Evolutionary conservation across 1,284 basidiomycete species (phyloP).

Genomic region (Sporisorium exsertum): DNA sequence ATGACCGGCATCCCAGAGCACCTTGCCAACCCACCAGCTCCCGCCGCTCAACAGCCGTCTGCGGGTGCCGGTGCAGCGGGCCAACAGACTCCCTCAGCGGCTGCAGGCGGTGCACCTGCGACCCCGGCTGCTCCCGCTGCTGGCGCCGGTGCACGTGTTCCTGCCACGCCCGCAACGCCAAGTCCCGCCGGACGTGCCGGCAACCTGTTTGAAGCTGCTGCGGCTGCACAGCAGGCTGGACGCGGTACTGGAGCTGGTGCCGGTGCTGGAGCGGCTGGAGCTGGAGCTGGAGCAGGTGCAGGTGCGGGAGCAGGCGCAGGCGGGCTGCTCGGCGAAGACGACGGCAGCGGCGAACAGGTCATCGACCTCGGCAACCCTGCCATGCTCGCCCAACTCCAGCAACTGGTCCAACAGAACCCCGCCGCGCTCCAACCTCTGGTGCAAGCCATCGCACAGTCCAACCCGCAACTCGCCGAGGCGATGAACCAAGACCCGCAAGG

Average conservation of each 20-base stretch:
- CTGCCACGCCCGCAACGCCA: slow-evolving; percentile 51
- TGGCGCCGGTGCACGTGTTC: slow-evolving; percentile 66
- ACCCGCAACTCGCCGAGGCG: slow-evolving; percentile 66
- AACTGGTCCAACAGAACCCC: slow-evolving; percentile 66
- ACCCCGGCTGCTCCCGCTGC: slow-evolving; percentile 72
- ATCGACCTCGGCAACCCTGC: slow-evolving; percentile 67
- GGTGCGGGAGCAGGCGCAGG: slow-evolving; percentile 42
- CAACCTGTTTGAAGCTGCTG: slow-evolving; percentile 70
- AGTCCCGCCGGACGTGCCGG: slow-evolving; percentile 57
- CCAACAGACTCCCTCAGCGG: slow-evolving; percentile 72
- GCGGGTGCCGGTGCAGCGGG: not conserved
- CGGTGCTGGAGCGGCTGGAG: slow-evolving; percentile 39
- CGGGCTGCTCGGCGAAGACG: slow-evolving; percentile 56
- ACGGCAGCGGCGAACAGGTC: slow-evolving; percentile 60
- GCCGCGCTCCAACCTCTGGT: slow-evolving; percentile 66
- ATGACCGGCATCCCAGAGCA: slow-evolving; percentile 75
- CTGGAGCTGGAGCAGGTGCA: slow-evolving; percentile 27
- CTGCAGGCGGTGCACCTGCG: slow-evolving; percentile 74
- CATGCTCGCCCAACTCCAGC: slow-evolving; percentile 65
- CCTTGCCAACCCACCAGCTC: slow-evolving; percentile 61
- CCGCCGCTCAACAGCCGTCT: not conserved
- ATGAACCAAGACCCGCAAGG: slow-evolving; percentile 65
- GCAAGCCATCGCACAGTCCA: slow-evolving; percentile 67
- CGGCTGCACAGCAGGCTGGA: slow-evolving; percentile 59
- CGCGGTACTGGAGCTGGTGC: slow-evolving; percentile 27